Conservation (phyloP, 78 protist species). For the Speleostelium caveatum region DNA sequence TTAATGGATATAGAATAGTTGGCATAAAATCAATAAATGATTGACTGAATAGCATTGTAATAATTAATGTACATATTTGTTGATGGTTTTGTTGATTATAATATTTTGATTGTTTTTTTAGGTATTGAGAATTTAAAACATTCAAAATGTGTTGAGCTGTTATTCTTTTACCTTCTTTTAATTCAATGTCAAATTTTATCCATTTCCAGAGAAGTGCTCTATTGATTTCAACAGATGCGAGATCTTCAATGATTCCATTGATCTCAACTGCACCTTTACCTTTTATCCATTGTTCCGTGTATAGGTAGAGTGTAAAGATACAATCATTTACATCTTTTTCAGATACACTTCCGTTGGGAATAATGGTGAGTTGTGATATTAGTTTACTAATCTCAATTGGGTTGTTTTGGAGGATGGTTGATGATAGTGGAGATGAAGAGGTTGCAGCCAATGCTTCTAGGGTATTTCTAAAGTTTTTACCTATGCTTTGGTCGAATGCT, state of each 20-base stretch:
- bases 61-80: not conserved
- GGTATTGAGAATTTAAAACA: not conserved
- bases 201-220: slow-evolving; percentile 75
- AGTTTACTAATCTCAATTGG: not conserved
- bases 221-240: slow-evolving; percentile 88
- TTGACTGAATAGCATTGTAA: not conserved
- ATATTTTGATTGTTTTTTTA: not conserved
- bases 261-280: slow-evolving; percentile 79
- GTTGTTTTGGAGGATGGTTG: not conserved
- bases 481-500: not conserved
- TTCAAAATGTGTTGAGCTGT: not conserved
- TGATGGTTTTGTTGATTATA: not conserved
- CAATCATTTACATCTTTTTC: slow-evolving; percentile 49
- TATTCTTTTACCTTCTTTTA: slow-evolving; percentile 16
- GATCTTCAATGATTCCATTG: slow-evolving; percentile 83
- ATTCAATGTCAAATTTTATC: slow-evolving; percentile 7
- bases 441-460: slow-evolving; percentile 44
- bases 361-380: slow-evolving; percentile 10
- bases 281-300: slow-evolving; percentile 74
- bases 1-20: slow-evolving; percentile 53
- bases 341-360: not conserved
- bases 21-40: slow-evolving; percentile 67
- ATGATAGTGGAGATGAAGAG: no score
- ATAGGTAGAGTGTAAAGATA: slow-evolving; percentile 16
- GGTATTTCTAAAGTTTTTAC: not conserved